Base-by-base conservation (phyloP, 768 basidiomycete genomes). In the Rhizopogon sp. region DNA sequence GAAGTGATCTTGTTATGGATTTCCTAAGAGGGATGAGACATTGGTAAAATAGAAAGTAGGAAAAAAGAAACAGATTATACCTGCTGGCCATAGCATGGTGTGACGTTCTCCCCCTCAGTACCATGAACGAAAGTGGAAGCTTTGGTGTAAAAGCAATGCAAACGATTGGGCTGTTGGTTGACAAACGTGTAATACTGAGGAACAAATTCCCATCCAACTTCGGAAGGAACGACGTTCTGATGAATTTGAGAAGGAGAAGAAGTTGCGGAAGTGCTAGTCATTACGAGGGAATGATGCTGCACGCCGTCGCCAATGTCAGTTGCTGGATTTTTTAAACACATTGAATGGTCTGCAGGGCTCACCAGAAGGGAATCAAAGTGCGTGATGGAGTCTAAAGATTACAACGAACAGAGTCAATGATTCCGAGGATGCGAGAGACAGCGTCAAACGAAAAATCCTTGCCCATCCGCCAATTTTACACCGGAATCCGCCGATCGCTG, bases 111-210 rank as follows among this genome's bases (percentile, higher is more conserved):
- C 55, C 96, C 96, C 79, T 98, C 97, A 52, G 89, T 91, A 55
- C 94, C 94, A 73, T 98, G 97, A 71, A 90, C 88, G 74, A 98
- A 95, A 62, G 95, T 97, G 46, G 94, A 97, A 66, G 83, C 83
- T 84, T 98, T 98, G 71, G 88, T 97, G 81, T 98, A 98, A 79
- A 98, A 98, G 75, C 93, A 94, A 75, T 99, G 97, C 64, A 98
- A 83, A 72, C 93, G 90, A 74, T 90, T 79, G 66, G 96, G 96
- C 59, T 94, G 87, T 76, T 97, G 94, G 84, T 98, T 97, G 72
- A 99, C 89, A 79, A 91, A 96, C 64, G 91, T 96, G 78, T 99
- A 99, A 77, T 98, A 98, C 75, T 99, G 95, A 47, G 93, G 93
- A 63, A 97, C 94, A 77, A 98, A 98, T 75, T 98, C 94, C 93